Evolutionary conservation across 192 early-diverging fungal genomes (phyloP), one percentile per base, ranked within the genome.

Genomic region (Rhizophagus sp.): DNA sequence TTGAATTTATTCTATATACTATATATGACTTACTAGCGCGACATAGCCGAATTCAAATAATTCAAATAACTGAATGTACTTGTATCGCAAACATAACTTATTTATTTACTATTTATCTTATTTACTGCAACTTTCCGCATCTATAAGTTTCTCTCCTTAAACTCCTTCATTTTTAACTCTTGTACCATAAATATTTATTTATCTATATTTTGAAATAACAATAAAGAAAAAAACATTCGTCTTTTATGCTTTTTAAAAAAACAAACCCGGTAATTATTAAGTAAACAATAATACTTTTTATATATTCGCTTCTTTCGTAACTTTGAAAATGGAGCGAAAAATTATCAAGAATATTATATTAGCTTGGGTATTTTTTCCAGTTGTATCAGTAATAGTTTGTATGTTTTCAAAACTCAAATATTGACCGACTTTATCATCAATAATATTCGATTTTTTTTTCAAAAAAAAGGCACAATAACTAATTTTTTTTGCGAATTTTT

Each of bases 321-420:
- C 44, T 47, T 47, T 47, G 11, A 47, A 57, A 57, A 57, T 57
- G 50, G 50, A 57, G 50, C 17, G 50, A 19, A 57, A 57, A 57
- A 57, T 19, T 13, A 57, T 57, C 4, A 57, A 19, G 17, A 57
- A 57, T 24, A 30, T 78, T 68, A 33, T 78, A 50, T 68, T 78
- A 17, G 19, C 57, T 50, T 78, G 76, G 76, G 25, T 78, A 22
- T 78, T 78, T 44, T 78, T 65, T 27, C 76, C 76, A 15, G 8
- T 78, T 15, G 63, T 68, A n/a, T 66, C 66, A 9, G 15, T 67
- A 7, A 22, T 17, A 22, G 39, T 39, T 25, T 4, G 76, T 78
- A 66, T n/a, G 61, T 64, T 22, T 30, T 30, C 30, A 30, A 30
- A 30, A 30, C 19, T 47, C 11, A 12, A 47, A 47, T 10, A 47